Evolutionary conservation across 768 basidiomycete species (phyloP).

Genomic region (Kwoniella dendrophila): DNA sequence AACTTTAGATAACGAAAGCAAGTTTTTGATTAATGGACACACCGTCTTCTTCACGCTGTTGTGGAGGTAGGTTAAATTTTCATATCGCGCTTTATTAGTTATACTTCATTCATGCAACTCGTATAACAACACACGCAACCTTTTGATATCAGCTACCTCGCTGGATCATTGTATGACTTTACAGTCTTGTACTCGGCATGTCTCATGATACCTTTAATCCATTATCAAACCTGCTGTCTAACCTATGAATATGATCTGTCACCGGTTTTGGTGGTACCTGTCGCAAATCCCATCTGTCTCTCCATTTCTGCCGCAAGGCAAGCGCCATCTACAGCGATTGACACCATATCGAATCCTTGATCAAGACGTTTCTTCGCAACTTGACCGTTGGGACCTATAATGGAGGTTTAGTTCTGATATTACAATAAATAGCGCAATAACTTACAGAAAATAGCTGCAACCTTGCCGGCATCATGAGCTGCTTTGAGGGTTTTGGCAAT

Average conservation of each 20-base stretch:
- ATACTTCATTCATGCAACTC: too few relatives aligned
- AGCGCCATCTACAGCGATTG: slow-evolving; percentile 31
- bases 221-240: too few relatives aligned
- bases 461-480: slow-evolving; percentile 54
- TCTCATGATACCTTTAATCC: too few relatives aligned
- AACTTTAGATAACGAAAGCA: too few relatives aligned
- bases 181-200: too few relatives aligned
- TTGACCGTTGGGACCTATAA: slow-evolving; percentile 38
- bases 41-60: too few relatives aligned
- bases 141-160: too few relatives aligned
- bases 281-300: slow-evolving; percentile 24
- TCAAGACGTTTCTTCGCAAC: slow-evolving; percentile 39
- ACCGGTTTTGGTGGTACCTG: slow-evolving; percentile 11
- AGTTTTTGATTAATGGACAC: too few relatives aligned
- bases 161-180: too few relatives aligned
- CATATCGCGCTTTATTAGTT: too few relatives aligned
- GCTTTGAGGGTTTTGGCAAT: slow-evolving; percentile 53
- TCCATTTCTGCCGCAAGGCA: slow-evolving; percentile 26
- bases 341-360: slow-evolving; percentile 54
- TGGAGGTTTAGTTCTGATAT: not conserved
- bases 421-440: not conserved
- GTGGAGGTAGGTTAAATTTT: too few relatives aligned
- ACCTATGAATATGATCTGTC: slow-evolving; percentile 22
- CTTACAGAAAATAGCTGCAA: slow-evolving; percentile 55
- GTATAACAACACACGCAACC: too few relatives aligned